Conservation (phyloP, 805 yeast species). For the Lachancea cidri region DNA sequence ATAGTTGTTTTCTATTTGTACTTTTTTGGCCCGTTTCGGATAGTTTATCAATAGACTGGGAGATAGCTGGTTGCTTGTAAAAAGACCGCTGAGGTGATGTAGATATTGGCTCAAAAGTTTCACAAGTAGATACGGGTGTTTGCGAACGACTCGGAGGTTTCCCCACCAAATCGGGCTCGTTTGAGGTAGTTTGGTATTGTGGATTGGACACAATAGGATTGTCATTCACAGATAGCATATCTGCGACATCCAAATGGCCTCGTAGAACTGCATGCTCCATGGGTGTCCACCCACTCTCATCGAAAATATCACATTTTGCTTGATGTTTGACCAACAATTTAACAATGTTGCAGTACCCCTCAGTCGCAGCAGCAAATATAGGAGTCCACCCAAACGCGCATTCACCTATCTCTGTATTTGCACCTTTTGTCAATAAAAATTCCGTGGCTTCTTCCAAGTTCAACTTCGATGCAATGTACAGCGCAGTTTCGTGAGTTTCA, state of each 20-base stretch:
- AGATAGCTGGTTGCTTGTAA: slow-evolving; percentile 13
- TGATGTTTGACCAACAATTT: slow-evolving; percentile 47
- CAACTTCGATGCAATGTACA: slow-evolving; percentile 73
- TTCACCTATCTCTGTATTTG: slow-evolving; percentile 74
- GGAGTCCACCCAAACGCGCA: slow-evolving; percentile 91
- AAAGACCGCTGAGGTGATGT: slow-evolving; percentile 2
- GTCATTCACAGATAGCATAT: slow-evolving; percentile 40
- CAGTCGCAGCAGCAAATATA: slow-evolving; percentile 81
- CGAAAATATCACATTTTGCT: slow-evolving; percentile 53
- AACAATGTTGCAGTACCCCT: slow-evolving; percentile 62
- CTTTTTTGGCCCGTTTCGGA: slow-evolving; percentile 4
- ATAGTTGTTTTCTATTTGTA: slow-evolving; percentile 12
- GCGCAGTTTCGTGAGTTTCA: slow-evolving; percentile 68
- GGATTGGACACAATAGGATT: slow-evolving; percentile 23
- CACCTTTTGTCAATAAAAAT: slow-evolving; percentile 51
- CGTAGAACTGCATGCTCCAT: slow-evolving; percentile 91
- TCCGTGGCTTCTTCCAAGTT: slow-evolving; percentile 50
- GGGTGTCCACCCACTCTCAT: slow-evolving; percentile 95
- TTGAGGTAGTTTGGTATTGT: slow-evolving; percentile 8
- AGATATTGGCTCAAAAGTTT: background rate
- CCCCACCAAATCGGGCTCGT: slow-evolving; percentile 1
- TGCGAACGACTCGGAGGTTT: background rate
- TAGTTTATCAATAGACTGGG: slow-evolving; percentile 14
- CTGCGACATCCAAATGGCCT: slow-evolving; percentile 74
- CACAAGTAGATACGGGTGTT: background rate